These are phyloP conservation scores for Anisodus tanguticus DNA, from an alignment of 257 asterid species.

Conservation along the genomic window DNA sequence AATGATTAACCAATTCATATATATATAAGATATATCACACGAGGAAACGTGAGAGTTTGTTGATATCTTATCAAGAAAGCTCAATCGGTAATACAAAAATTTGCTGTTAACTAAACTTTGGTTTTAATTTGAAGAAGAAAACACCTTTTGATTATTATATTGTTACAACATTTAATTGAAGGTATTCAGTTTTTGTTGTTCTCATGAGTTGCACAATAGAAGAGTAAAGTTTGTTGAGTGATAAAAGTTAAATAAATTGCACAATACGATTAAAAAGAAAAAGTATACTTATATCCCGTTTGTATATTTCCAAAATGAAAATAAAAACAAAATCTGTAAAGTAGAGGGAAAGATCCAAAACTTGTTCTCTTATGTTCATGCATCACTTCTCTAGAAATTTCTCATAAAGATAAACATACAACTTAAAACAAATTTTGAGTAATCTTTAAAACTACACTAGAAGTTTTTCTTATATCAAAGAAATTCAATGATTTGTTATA, in stretches of 20 bases:
- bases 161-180: no score
- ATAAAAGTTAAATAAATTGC: background rate
- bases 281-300: background rate
- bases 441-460: background rate
- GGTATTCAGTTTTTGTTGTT: background rate
- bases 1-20: no score
- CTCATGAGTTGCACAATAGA: background rate
- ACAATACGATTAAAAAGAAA: background rate
- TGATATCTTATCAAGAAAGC: background rate
- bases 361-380: slow-evolving; percentile 16
- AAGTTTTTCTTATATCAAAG: no score
- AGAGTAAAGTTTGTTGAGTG: background rate
- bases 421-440: no score
- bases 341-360: slow-evolving; percentile 19
- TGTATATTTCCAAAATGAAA: background rate
- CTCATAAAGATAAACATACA: slow-evolving; percentile 1
- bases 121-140: background rate
- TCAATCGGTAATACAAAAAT: background rate
- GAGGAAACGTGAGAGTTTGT: background rate
- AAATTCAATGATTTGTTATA: no score
- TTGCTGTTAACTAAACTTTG: background rate
- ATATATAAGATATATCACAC: no score
- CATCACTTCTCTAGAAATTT: slow-evolving; percentile 26
- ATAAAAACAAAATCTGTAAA: background rate
- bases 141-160: no score